These are phyloP conservation scores for Lecanicillium sp. DNA, from an alignment of 2,329 filamentous ascomycete genomes.

Conservation along the genomic window DNA sequence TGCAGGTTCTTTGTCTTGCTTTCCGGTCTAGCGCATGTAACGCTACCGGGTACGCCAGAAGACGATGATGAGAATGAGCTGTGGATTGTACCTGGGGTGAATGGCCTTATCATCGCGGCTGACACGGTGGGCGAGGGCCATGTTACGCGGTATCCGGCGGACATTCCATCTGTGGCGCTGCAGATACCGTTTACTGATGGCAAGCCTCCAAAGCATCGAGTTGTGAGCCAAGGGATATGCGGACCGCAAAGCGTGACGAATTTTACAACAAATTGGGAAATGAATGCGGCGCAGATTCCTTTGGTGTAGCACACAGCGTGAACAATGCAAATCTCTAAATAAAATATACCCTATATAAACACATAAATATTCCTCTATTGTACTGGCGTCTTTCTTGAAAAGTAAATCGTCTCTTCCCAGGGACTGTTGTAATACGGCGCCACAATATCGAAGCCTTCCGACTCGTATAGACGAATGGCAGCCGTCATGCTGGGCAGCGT, in stretches of 20 bases:
- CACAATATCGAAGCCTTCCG: conserved; percentile 15
- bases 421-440: conserved; percentile 16
- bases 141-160: conserved; percentile 17
- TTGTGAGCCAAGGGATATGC: neutral
- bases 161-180: conserved; percentile 16
- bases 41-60: conserved; percentile 3
- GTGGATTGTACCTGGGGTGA: conserved; percentile 11
- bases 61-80: conserved; percentile 1
- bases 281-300: neutral
- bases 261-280: neutral
- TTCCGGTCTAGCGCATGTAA: conserved; percentile 9
- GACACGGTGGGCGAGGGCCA: conserved; percentile 18
- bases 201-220: conserved; percentile 8
- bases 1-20: conserved; percentile 12
- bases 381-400: conserved; percentile 8
- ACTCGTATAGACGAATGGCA: conserved; percentile 16
- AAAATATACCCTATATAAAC: neutral
- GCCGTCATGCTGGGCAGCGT: conserved; percentile 16
- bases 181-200: conserved; percentile 18
- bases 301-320: neutral
- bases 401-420: conserved; percentile 14
- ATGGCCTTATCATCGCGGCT: conserved; percentile 16
- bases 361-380: neutral
- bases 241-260: neutral
- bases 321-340: neutral